Percentiles rank a stretch among this genome's conserved stretches.
phyloP scores from a whole-genome alignment of 768 basidiomycete genomes.

The Candolleomyces efflorescens region DNA sequence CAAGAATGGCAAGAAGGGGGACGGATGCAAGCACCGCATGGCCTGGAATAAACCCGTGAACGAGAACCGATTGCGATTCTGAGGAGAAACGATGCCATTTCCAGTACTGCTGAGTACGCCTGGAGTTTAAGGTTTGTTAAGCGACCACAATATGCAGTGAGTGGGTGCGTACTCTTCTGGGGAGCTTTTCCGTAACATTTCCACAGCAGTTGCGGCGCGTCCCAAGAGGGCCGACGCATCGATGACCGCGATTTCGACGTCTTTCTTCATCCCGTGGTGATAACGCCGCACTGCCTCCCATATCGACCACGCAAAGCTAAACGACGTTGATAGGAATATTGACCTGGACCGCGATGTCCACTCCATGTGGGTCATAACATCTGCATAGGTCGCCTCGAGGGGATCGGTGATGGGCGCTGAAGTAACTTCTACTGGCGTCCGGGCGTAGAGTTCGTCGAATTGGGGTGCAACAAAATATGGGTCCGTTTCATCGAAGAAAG shows the following conservation, averaged over 20 bases:
- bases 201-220: slow-evolving; percentile 59
- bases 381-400: slow-evolving; percentile 47
- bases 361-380: slow-evolving; percentile 68
- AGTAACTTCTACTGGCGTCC: slow-evolving; percentile 28
- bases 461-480: slow-evolving; percentile 67
- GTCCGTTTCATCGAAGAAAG: slow-evolving; percentile 49
- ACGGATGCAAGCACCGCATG: slow-evolving; percentile 66
- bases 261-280: slow-evolving; percentile 65
- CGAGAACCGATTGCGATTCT: slow-evolving; percentile 73
- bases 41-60: slow-evolving; percentile 63
- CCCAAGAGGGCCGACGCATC: slow-evolving; percentile 58
- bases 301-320: slow-evolving; percentile 78
- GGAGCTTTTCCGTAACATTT: slow-evolving; percentile 50
- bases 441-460: slow-evolving; percentile 48
- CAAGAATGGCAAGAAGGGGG: slow-evolving; percentile 59
- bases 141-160: too few relatives aligned
- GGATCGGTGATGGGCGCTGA: slow-evolving; percentile 22
- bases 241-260: slow-evolving; percentile 75
- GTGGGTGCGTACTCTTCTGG: slow-evolving; percentile 48
- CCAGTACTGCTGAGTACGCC: slow-evolving; percentile 62
- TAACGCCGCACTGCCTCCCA: slow-evolving; percentile 82
- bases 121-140: slow-evolving; percentile 16
- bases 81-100: slow-evolving; percentile 74
- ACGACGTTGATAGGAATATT: slow-evolving; percentile 69
- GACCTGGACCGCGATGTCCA: slow-evolving; percentile 74